phyloP scores from a whole-genome alignment of 73 alveolate species.

The Tetrahymena borealis region DNA sequence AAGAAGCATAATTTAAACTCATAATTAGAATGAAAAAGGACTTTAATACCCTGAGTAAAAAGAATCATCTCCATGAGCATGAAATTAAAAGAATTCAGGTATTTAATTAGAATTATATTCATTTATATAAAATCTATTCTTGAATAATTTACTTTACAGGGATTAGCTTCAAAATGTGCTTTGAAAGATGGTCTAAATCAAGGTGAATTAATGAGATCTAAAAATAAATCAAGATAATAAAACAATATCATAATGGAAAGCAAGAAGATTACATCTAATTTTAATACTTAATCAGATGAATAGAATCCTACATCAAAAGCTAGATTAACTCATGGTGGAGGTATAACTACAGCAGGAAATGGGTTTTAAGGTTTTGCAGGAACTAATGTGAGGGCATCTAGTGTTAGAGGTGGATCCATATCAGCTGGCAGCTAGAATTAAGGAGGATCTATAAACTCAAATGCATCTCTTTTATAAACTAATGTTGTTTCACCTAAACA shows the following conservation, averaged over 20 bases:
- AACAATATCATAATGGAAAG: conserved; percentile 48
- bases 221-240: conserved; percentile 53
- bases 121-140: neutral
- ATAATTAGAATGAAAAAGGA: conserved; percentile 82
- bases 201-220: conserved; percentile 61
- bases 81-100: conserved; percentile 79
- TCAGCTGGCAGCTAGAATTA: conserved; percentile 6
- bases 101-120: neutral
- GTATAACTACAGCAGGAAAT: conserved; percentile 25
- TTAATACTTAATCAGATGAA: neutral
- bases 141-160: neutral
- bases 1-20: conserved; percentile 81
- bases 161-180: conserved; percentile 55
- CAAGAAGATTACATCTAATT: conserved; percentile 23
- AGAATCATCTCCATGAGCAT: conserved; percentile 83
- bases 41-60: conserved; percentile 65
- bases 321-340: conserved; percentile 39
- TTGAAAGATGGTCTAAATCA: conserved; percentile 51
- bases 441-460: neutral
- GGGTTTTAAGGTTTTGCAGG: conserved; percentile 17
- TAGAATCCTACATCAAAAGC: conserved; percentile 33
- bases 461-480: neutral
- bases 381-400: conserved; percentile 49
- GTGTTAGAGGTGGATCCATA: conserved; percentile 11
- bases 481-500: neutral